These are phyloP conservation scores for Lachnellula suecica DNA, from an alignment of 2,329 filamentous ascomycete genomes.

Conservation along the genomic window DNA sequence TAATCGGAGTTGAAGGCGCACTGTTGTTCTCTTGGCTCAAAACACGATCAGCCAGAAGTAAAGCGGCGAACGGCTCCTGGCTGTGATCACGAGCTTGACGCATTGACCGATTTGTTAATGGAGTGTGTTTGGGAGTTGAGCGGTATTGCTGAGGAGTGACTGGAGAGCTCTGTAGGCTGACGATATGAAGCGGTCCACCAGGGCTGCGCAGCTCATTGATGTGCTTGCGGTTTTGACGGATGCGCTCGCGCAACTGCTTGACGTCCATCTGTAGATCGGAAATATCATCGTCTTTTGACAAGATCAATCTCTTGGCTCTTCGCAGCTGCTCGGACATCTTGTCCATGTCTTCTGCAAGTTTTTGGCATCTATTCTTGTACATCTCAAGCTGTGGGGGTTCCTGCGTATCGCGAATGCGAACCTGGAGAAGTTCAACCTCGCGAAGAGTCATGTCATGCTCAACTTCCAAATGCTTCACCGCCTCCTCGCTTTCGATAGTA, in stretches of 20 bases:
- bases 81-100: conserved; percentile 44
- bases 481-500: conserved; percentile 79
- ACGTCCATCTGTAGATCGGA: conserved; percentile 73
- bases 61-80: conserved; percentile 70
- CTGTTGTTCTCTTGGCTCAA: conserved; percentile 75
- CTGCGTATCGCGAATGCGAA: conserved; percentile 62
- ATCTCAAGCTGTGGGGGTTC: conserved; percentile 62
- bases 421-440: conserved; percentile 82
- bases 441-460: conserved; percentile 89
- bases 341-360: conserved; percentile 65
- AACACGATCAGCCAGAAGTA: conserved; percentile 73
- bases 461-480: conserved; percentile 82
- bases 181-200: conserved; percentile 64
- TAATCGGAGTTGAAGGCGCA: conserved; percentile 66
- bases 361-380: conserved; percentile 52
- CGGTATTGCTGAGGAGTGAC: conserved; percentile 41
- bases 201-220: conserved; percentile 77
- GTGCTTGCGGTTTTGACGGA: conserved; percentile 86
- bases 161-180: conserved; percentile 54
- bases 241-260: conserved; percentile 74
- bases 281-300: conserved; percentile 74
- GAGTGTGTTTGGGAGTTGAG: conserved; percentile 52
- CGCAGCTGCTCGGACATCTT: conserved; percentile 63
- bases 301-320: conserved; percentile 75
- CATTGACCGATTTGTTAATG: conserved; percentile 37